Conservation (phyloP, 192 early-diverging fungal genomes). For the Diversispora epigaea region DNA sequence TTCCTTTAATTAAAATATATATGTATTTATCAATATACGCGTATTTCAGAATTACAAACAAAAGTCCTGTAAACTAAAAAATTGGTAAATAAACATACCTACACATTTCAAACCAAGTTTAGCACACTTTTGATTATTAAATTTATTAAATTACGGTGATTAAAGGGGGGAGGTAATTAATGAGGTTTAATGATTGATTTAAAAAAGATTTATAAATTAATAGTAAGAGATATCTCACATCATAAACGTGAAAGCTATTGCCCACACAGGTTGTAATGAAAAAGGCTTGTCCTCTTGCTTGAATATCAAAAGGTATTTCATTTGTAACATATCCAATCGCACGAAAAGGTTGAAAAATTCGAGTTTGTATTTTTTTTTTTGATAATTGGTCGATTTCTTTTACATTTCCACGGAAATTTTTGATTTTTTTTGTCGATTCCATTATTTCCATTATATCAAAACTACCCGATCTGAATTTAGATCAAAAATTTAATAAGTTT, state of each 20-base stretch:
- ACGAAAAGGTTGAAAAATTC: constrained; percentile 84
- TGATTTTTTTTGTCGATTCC: not conserved
- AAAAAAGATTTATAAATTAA: constrained; percentile 12
- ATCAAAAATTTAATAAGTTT: too few relatives aligned
- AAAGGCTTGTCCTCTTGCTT: constrained; percentile 69
- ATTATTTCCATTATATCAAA: not conserved
- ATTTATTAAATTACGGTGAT: not conserved
- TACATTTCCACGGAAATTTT: not conserved
- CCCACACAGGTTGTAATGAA: constrained; percentile 90
- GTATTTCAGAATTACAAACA: not conserved
- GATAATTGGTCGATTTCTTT: not conserved
- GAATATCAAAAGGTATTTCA: constrained; percentile 75
- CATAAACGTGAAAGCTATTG: constrained; percentile 85
- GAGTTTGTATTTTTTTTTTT: constrained; percentile 18
- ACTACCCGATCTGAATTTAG: too few relatives aligned
- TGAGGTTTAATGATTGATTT: not conserved
- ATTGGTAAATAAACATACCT: not conserved
- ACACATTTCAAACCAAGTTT: not conserved
- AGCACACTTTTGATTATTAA: not conserved
- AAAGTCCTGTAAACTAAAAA: not conserved
- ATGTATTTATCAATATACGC: constrained; percentile 1
- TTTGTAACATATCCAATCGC: constrained; percentile 89
- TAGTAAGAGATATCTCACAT: constrained; percentile 49
- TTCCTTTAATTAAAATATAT: constrained; percentile 35
- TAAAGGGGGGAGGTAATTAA: too few relatives aligned